These are phyloP conservation scores for Podila minutissima DNA, from an alignment of 192 early-diverging fungal species.

Conservation along the genomic window DNA sequence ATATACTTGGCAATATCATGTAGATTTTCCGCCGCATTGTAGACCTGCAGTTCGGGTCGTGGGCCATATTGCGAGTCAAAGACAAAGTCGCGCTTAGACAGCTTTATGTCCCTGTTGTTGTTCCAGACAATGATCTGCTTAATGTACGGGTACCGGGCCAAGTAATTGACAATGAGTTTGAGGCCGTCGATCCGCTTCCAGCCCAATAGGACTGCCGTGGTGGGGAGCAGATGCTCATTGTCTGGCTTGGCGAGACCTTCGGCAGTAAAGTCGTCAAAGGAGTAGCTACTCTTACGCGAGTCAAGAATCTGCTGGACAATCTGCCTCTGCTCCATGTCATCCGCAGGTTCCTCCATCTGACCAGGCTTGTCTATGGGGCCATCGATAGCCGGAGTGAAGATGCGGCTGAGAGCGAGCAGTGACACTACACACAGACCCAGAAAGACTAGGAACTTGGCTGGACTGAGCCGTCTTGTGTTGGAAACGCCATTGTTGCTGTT, in stretches of 20 bases:
- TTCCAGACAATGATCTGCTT: constrained; percentile 61
- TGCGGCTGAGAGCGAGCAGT: constrained; percentile 5
- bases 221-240: constrained; percentile 31
- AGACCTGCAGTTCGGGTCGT: constrained; percentile 28
- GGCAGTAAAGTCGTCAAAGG: constrained; percentile 36
- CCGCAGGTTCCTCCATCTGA: background rate
- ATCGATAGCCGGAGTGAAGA: background rate
- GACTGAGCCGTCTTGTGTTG: constrained; percentile 3
- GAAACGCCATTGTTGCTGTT: background rate
- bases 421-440: constrained; percentile 9
- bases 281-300: constrained; percentile 7
- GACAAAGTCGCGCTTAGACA: constrained; percentile 10
- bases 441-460: constrained; percentile 1
- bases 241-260: constrained; percentile 7
- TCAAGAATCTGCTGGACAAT: constrained; percentile 7
- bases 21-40: constrained; percentile 55
- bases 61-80: constrained; percentile 6
- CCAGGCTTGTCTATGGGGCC: background rate
- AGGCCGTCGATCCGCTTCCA: constrained; percentile 47
- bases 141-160: constrained; percentile 59
- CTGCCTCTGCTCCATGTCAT: constrained; percentile 1
- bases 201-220: constrained; percentile 55
- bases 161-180: constrained; percentile 47
- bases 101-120: constrained; percentile 21
- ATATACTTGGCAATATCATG: constrained; percentile 60